Percentiles rank a stretch among this genome's conserved stretches.
Evolutionary conservation across 2,329 filamentous ascomycete species (phyloP).

Genomic region (Teratosphaeria destructans): DNA sequence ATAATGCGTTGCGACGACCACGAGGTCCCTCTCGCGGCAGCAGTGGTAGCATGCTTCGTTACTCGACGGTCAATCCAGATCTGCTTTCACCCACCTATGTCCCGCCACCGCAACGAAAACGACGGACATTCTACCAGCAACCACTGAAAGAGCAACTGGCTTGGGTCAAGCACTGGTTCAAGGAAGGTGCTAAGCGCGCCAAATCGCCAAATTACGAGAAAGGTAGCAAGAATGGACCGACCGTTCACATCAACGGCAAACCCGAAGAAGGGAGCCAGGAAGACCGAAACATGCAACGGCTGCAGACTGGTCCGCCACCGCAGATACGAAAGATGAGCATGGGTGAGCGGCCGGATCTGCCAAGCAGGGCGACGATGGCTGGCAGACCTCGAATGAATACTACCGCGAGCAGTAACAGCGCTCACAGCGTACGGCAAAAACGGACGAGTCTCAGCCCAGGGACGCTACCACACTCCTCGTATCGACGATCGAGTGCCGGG

Average conservation of each 20-base stretch:
- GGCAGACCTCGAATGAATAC: constrained; percentile 36
- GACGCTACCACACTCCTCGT: constrained; percentile 74
- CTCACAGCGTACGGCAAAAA: constrained; percentile 26
- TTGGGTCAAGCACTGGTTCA: constrained; percentile 62
- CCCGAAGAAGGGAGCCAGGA: constrained; percentile 4
- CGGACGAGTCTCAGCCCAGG: constrained; percentile 54
- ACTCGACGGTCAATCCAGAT: constrained; percentile 62
- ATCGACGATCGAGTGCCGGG: constrained; percentile 71
- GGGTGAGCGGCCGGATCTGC: constrained; percentile 28
- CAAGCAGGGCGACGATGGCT: constrained; percentile 29
- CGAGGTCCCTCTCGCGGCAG: constrained; percentile 30
- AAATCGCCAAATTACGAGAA: constrained; percentile 40
- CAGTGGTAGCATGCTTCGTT: constrained; percentile 68
- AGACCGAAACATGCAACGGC: constrained; percentile 24
- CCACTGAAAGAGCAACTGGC: constrained; percentile 57
- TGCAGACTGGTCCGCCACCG: constrained; percentile 22
- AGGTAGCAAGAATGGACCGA: constrained; percentile 10
- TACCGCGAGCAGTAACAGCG: constrained; percentile 25
- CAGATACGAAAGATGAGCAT: constrained; percentile 24
- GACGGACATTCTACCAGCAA: constrained; percentile 48
- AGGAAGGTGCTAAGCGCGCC: constrained; percentile 52
- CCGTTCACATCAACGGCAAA: constrained; percentile 6
- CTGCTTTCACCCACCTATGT: constrained; percentile 43
- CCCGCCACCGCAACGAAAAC: constrained; percentile 35
- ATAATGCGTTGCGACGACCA: constrained; percentile 43